Conservation (phyloP, 164 flowering plant genomes). For the Amborella trichopoda region DNA sequence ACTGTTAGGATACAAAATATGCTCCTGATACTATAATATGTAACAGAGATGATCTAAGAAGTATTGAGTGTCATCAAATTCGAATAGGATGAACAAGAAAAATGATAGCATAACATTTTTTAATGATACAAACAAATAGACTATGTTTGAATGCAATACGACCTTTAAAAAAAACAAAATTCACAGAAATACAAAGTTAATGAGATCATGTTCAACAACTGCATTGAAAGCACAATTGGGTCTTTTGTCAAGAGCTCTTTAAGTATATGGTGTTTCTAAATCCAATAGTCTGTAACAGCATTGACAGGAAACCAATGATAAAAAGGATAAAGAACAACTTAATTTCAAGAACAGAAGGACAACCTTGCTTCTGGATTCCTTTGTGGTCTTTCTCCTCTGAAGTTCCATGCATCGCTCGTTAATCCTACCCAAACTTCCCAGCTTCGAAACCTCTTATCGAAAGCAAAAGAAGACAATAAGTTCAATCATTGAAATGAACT, state of each 20-base stretch:
- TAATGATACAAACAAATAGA: too few species aligned
- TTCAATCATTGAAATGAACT: too few species aligned
- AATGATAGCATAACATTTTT: background rate
- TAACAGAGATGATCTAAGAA: background rate
- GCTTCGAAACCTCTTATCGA: slow-evolving; percentile 57
- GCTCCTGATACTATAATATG: too few species aligned
- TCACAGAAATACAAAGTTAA: background rate
- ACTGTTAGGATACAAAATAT: too few species aligned
- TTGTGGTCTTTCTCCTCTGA: slow-evolving; percentile 55
- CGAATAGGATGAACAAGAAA: background rate
- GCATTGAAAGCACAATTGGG: background rate
- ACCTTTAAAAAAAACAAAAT: too few species aligned
- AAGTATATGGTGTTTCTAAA: too few species aligned
- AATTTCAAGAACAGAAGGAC: background rate
- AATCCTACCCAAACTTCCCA: slow-evolving; percentile 48
- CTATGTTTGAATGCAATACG: too few species aligned
- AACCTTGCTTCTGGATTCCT: slow-evolving; percentile 58
- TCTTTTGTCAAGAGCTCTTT: background rate
- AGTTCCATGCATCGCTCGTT: slow-evolving; percentile 90
- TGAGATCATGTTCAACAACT: background rate
- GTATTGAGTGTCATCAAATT: background rate
- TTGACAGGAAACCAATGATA: background rate
- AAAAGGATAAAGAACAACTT: background rate
- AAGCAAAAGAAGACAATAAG: background rate
- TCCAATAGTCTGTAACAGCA: too few species aligned